A percentile compares a stretch with the other conserved stretches of the same genome.
Conservation (phyloP, 495 filamentous ascomycete species). For the Talaromyces liani region DNA sequence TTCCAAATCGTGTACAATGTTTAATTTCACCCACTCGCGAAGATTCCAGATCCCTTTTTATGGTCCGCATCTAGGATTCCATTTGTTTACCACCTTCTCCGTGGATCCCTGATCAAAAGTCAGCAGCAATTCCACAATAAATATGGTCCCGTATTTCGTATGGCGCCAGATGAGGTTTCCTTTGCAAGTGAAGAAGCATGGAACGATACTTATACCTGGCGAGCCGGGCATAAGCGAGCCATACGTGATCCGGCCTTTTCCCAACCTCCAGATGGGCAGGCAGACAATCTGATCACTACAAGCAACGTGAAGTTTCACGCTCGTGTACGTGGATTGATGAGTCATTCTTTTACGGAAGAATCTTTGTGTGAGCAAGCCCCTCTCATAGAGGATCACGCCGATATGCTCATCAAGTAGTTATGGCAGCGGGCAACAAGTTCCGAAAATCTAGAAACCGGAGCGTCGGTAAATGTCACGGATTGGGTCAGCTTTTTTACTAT, state of each 20-base stretch:
- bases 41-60: conserved; percentile 41
- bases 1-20: conserved; percentile 12
- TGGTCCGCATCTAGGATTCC: conserved; percentile 13
- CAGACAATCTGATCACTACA: conserved; percentile 4
- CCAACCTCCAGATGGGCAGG: neutral
- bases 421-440: neutral
- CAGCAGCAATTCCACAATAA: conserved; percentile 32
- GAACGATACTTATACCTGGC: conserved; percentile 55
- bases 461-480: conserved; percentile 17
- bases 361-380: conserved; percentile 38
- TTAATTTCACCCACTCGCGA: conserved; percentile 29
- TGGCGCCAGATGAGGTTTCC: conserved; percentile 54
- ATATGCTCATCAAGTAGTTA: conserved; percentile 5
- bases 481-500: conserved; percentile 22
- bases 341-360: conserved; percentile 39
- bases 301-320: conserved; percentile 19
- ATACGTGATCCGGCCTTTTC: neutral
- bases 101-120: neutral
- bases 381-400: conserved; percentile 32
- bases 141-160: conserved; percentile 51
- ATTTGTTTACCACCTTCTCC: neutral
- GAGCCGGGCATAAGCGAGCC: neutral
- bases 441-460: conserved; percentile 8
- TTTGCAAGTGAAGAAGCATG: conserved; percentile 50
- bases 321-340: conserved; percentile 29